These are phyloP conservation scores for Neurospora africana DNA, from an alignment of 495 filamentous ascomycete species.

Conservation along the genomic window DNA sequence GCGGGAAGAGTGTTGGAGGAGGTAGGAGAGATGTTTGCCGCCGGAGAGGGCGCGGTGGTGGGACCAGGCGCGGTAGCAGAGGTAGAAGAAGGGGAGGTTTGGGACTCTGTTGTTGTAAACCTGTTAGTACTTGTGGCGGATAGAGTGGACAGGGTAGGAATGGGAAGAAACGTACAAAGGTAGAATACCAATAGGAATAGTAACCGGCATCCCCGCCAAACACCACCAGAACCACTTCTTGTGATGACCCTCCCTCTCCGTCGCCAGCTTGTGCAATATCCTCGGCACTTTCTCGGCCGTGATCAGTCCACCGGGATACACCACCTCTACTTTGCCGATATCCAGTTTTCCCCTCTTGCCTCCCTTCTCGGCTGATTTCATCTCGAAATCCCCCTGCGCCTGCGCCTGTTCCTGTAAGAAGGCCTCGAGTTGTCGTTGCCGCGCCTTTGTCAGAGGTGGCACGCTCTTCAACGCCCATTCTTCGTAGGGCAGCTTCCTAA, in stretches of 20 bases:
- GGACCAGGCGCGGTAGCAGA: conserved; percentile 67
- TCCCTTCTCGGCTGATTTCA: conserved; percentile 37
- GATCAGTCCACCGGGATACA: conserved; percentile 65
- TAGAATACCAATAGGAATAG: conserved; percentile 66
- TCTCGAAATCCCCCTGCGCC: background rate
- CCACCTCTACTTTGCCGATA: conserved; percentile 58
- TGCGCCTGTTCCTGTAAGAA: background rate
- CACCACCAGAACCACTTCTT: conserved; percentile 67
- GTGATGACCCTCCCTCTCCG: conserved; percentile 73
- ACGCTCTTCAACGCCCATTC: conserved; percentile 97
- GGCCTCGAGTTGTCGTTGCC: background rate
- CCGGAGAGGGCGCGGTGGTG: conserved; percentile 67
- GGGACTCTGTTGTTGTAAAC: conserved; percentile 49
- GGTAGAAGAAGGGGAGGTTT: conserved; percentile 96
- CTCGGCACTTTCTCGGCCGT: conserved; percentile 46
- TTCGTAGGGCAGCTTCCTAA: conserved; percentile 84
- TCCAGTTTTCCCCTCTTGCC: conserved; percentile 26
- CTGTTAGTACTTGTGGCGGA: too few species aligned
- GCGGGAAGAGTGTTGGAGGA: conserved; percentile 49
- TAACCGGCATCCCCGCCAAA: conserved; percentile 72
- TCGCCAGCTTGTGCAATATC: conserved; percentile 55
- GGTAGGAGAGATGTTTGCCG: conserved; percentile 73
- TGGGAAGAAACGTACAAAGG: conserved; percentile 55
- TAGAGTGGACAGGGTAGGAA: too few species aligned
- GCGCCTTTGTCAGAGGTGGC: conserved; percentile 54